Evolutionary conservation across 208 protist species (phyloP).

Genomic region (Polymyxa betae): DNA sequence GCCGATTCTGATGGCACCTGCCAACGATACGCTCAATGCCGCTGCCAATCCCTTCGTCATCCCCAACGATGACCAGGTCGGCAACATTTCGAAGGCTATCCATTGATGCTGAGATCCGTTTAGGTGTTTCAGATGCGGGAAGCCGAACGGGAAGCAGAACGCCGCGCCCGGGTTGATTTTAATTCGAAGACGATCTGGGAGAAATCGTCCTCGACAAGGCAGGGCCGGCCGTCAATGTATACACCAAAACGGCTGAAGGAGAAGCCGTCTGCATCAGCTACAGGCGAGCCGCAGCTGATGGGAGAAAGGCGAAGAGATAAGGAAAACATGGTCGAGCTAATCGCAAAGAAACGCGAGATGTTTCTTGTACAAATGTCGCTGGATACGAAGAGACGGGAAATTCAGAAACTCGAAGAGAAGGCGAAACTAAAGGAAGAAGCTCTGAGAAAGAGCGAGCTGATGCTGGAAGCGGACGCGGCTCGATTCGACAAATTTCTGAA

Average conservation of each 20-base stretch:
- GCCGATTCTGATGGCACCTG: too few relatives aligned
- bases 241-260: not conserved
- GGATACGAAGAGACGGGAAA: conserved; percentile 87
- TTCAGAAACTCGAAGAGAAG: conserved; percentile 88
- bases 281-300: not conserved
- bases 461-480: conserved; percentile 84
- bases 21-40: not conserved
- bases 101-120: not conserved
- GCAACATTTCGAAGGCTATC: not conserved
- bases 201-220: not conserved
- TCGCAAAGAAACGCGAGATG: conserved; percentile 89
- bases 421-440: conserved; percentile 84
- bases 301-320: conserved; percentile 72
- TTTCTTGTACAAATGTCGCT: conserved; percentile 91
- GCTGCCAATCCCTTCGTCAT: not conserved
- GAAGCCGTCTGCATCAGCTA: not conserved
- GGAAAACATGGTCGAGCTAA: conserved; percentile 85
- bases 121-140: not conserved
- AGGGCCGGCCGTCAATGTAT: not conserved
- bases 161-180: not conserved
- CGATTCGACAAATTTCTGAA: conserved; percentile 92
- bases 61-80: not conserved
- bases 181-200: not conserved
- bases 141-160: not conserved
- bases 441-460: conserved; percentile 85